Conservation (phyloP, 2,329 filamentous ascomycete genomes). For the Penicillium janthinellum region DNA sequence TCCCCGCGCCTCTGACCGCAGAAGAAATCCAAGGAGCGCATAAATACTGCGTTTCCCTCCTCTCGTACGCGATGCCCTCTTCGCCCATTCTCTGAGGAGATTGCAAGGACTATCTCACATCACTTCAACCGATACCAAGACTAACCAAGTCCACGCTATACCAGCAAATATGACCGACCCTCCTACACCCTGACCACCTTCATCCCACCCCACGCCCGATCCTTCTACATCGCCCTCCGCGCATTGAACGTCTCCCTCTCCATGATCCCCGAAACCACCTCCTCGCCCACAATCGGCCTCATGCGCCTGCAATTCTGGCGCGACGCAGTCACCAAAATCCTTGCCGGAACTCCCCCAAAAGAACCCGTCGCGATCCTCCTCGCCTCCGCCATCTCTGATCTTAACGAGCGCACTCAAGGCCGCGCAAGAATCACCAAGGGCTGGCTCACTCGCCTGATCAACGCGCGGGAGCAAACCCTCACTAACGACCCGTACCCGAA, state of each 20-base stretch:
- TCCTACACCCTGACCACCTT: constrained; percentile 85
- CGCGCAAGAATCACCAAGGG: constrained; percentile 62
- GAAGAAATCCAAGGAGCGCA: constrained; percentile 58
- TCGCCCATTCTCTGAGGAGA: not conserved
- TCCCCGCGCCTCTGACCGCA: constrained; percentile 23
- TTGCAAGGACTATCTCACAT: not conserved
- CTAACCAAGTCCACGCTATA: constrained; percentile 2
- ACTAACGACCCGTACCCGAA: constrained; percentile 78
- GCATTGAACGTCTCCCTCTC: constrained; percentile 92
- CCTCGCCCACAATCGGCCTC: constrained; percentile 79
- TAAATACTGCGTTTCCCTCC: constrained; percentile 60
- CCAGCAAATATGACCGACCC: constrained; percentile 82
- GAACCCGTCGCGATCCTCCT: constrained; percentile 89
- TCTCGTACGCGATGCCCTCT: constrained; percentile 47
- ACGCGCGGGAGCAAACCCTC: constrained; percentile 78
- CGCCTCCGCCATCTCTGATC: constrained; percentile 67
- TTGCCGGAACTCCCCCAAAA: constrained; percentile 76
- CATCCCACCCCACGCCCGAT: constrained; percentile 70
- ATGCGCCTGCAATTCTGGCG: constrained; percentile 96
- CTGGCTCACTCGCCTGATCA: constrained; percentile 77
- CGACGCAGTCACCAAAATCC: constrained; percentile 76
- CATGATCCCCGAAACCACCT: constrained; percentile 84
- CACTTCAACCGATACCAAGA: not conserved
- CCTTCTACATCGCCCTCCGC: constrained; percentile 87
- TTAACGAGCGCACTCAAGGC: constrained; percentile 51